A percentile compares a stretch with the other conserved stretches of the same genome.
Evolutionary conservation across 2,329 filamentous ascomycete species (phyloP).

Genomic region (Ophiocordyceps sinensis): DNA sequence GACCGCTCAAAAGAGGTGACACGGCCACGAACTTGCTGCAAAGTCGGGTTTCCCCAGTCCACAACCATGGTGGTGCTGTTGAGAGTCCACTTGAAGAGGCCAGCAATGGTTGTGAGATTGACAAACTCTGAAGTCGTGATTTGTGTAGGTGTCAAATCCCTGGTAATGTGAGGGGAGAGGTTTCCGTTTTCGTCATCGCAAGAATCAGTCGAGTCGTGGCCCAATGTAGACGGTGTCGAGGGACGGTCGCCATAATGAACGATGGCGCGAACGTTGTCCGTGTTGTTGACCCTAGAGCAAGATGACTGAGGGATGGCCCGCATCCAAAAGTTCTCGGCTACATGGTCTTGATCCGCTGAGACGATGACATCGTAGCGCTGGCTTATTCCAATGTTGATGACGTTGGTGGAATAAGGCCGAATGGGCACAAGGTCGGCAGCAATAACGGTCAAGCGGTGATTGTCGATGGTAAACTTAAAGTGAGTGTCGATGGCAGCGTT

Average conservation of each 20-base stretch:
- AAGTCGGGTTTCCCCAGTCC: conserved; percentile 17
- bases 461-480: conserved; percentile 36
- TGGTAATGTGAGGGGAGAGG: not conserved
- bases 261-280: not conserved
- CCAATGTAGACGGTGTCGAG: not conserved
- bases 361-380: conserved; percentile 32
- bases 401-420: conserved; percentile 32
- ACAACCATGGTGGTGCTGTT: conserved; percentile 17
- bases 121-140: not conserved
- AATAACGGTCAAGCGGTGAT: conserved; percentile 43
- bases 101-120: not conserved
- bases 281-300: not conserved
- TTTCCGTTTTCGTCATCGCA: not conserved
- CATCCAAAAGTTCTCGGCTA: conserved; percentile 29
- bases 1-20: conserved; percentile 7
- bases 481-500: conserved; percentile 29
- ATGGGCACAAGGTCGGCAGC: conserved; percentile 42
- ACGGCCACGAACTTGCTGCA: conserved; percentile 9
- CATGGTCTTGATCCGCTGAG: conserved; percentile 18
- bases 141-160: not conserved
- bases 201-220: not conserved
- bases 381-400: conserved; percentile 32
- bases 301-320: conserved; percentile 9
- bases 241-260: not conserved
- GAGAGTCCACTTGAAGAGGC: conserved; percentile 1